These are phyloP conservation scores for Silene noctiflora DNA, from an alignment of 179 eudicot genomes.

Conservation along the genomic window DNA sequence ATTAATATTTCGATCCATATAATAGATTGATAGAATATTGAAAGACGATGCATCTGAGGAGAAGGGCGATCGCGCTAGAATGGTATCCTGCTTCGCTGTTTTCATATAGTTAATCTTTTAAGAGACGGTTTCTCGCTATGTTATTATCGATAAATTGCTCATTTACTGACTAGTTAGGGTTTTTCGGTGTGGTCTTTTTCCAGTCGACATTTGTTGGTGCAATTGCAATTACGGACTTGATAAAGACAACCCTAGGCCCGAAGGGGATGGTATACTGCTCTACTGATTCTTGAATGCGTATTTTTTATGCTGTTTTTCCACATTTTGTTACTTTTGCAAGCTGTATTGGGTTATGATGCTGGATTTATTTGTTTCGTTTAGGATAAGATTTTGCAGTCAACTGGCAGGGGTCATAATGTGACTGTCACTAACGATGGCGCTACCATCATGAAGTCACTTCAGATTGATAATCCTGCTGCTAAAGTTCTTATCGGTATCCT, in stretches of 20 bases:
- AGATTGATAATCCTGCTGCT: constrained; percentile 94
- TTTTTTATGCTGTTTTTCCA: neutral
- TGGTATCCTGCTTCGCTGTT: constrained; percentile 53
- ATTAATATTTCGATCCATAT: constrained; percentile 8
- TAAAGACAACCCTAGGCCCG: constrained; percentile 95
- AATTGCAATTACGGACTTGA: constrained; percentile 86
- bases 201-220: constrained; percentile 92
- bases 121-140: neutral
- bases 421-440: constrained; percentile 99
- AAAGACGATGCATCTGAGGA: constrained; percentile 96
- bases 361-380: constrained; percentile 21
- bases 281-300: neutral
- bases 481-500: constrained; percentile 99
- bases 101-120: neutral
- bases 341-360: neutral
- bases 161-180: neutral
- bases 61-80: constrained; percentile 94
- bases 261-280: constrained; percentile 84
- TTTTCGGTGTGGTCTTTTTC: neutral
- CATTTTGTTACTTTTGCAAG: neutral
- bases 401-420: constrained; percentile 87
- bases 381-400: constrained; percentile 97
- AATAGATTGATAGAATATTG: constrained; percentile 56
- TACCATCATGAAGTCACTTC: constrained; percentile 94
- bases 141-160: neutral